Evolutionary conservation across 139 green algal genomes (phyloP).

Genomic region (Chlamydomonas sp.): DNA sequence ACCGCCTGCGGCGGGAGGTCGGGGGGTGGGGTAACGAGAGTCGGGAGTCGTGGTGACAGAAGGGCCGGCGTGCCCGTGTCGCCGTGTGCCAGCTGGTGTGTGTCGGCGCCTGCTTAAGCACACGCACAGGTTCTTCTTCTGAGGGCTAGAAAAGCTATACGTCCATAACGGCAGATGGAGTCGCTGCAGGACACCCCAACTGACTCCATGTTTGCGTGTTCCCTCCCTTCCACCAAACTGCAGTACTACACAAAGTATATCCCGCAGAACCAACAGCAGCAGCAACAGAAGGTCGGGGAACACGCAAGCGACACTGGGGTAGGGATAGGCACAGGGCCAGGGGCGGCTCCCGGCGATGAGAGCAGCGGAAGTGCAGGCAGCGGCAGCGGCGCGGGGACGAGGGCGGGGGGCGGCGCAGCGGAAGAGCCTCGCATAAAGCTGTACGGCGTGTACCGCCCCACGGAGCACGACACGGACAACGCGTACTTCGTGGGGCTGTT

Average conservation of each 20-base stretch:
- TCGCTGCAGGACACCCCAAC: not conserved
- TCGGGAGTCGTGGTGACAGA: too few relatives aligned
- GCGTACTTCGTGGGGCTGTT: not conserved
- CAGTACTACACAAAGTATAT: slow-evolving; percentile 37
- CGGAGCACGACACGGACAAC: slow-evolving; percentile 3
- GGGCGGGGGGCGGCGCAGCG: not conserved
- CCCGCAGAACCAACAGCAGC: not conserved
- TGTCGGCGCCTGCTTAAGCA: too few relatives aligned
- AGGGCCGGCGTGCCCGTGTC: too few relatives aligned
- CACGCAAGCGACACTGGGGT: too few relatives aligned
- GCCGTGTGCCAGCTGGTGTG: too few relatives aligned
- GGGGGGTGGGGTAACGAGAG: too few relatives aligned
- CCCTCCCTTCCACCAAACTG: not conserved
- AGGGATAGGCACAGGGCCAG: too few relatives aligned
- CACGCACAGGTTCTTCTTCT: too few relatives aligned
- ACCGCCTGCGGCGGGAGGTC: too few relatives aligned
- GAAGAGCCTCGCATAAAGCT: not conserved
- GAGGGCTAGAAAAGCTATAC: too few relatives aligned
- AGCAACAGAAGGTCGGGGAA: not conserved
- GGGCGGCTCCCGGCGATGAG: too few relatives aligned
- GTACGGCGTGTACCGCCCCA: slow-evolving; percentile 35
- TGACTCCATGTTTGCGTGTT: not conserved
- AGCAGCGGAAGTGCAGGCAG: not conserved
- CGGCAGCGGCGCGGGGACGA: not conserved
- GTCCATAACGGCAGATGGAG: too few relatives aligned